These are phyloP conservation scores for Amniculicola lignicola DNA, from an alignment of 495 filamentous ascomycete species.

Conservation along the genomic window DNA sequence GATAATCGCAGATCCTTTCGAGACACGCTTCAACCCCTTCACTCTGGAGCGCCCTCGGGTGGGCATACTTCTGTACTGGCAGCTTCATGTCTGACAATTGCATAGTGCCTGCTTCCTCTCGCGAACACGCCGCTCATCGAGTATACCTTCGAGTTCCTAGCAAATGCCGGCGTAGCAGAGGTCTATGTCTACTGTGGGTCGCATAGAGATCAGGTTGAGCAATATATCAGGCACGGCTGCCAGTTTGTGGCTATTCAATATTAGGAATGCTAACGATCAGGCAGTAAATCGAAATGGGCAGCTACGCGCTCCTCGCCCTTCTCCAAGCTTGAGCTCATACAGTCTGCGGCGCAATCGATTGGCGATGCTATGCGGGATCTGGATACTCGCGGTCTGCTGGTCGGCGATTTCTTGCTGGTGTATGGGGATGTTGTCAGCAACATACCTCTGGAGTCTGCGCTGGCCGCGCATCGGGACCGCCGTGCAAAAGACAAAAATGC, in stretches of 20 bases:
- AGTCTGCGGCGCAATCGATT: constrained; percentile 80
- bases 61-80: constrained; percentile 38
- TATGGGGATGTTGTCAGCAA: constrained; percentile 96
- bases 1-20: constrained; percentile 85
- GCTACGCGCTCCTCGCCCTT: constrained; percentile 70
- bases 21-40: constrained; percentile 86
- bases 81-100: constrained; percentile 9
- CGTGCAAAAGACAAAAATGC: constrained; percentile 85
- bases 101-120: constrained; percentile 85
- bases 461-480: constrained; percentile 75
- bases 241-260: constrained; percentile 43
- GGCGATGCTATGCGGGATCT: constrained; percentile 95
- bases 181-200: constrained; percentile 88
- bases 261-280: neutral
- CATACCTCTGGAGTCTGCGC: constrained; percentile 71
- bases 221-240: constrained; percentile 71
- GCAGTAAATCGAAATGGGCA: constrained; percentile 62
- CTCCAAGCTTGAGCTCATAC: constrained; percentile 75
- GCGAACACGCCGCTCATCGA: constrained; percentile 94
- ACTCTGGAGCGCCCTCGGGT: constrained; percentile 85
- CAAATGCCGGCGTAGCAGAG: constrained; percentile 86
- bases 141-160: constrained; percentile 95
- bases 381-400: constrained; percentile 80
- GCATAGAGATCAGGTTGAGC: constrained; percentile 85
- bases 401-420: constrained; percentile 85